These are phyloP conservation scores for Coelastrella sp. DNA, from an alignment of 139 green algal species.

Conservation along the genomic window DNA sequence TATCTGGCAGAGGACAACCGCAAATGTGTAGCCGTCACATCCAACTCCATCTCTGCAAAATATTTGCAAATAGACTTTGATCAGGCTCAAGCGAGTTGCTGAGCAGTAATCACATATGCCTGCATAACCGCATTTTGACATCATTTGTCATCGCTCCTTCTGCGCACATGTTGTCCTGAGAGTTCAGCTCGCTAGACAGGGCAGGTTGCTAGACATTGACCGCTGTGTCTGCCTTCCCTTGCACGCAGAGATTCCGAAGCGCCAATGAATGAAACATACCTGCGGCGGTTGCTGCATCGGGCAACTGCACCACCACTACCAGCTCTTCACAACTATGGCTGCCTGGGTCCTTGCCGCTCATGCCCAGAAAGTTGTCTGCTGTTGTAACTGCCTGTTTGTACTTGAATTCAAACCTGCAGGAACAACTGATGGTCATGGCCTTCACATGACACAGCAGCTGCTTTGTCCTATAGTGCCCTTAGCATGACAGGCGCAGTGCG, in stretches of 20 bases:
- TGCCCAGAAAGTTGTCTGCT: slow-evolving; percentile 79
- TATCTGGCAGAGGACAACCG: slow-evolving; percentile 64
- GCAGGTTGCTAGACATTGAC: no score
- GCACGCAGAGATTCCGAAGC: background rate
- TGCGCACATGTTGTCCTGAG: no score
- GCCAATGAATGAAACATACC: slow-evolving; percentile 33
- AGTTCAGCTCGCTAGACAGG: no score
- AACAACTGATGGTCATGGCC: background rate
- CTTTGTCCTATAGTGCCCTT: no score
- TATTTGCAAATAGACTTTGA: no score
- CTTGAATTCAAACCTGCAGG: slow-evolving; percentile 72
- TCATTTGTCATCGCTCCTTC: no score
- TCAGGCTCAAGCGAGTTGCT: background rate
- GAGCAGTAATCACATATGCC: no score
- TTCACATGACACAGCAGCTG: background rate
- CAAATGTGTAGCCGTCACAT: slow-evolving; percentile 65
- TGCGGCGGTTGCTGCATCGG: slow-evolving; percentile 53
- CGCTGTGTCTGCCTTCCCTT: background rate
- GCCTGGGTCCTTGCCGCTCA: slow-evolving; percentile 76
- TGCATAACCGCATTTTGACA: no score
- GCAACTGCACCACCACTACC: slow-evolving; percentile 70
- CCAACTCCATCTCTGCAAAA: slow-evolving; percentile 69
- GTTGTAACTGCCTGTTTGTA: slow-evolving; percentile 84
- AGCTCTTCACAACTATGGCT: slow-evolving; percentile 77
- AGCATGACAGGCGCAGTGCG: no score